Percentiles rank a stretch among this genome's conserved stretches.
These are phyloP conservation scores for Exophiala viscosa DNA, from an alignment of 2,329 filamentous ascomycete genomes.

Conservation along the genomic window DNA sequence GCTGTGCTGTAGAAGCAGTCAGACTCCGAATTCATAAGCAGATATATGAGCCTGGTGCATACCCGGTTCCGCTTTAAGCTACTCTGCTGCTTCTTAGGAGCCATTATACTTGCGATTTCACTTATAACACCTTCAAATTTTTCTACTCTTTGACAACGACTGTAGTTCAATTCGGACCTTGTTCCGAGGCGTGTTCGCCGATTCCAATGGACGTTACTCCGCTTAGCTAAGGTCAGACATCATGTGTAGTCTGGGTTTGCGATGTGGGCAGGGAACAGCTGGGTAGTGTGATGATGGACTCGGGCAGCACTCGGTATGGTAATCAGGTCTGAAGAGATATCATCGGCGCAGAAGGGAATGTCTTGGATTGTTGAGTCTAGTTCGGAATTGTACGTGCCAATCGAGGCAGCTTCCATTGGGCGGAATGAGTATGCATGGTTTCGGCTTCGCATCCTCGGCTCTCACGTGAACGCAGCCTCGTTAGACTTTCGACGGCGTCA, in stretches of 20 bases:
- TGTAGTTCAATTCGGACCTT: not conserved
- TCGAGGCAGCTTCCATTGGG: not conserved
- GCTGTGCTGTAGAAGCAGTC: conserved; percentile 54
- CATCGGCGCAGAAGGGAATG: too few relatives aligned
- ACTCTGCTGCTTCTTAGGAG: conserved; percentile 65
- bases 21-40: conserved; percentile 25
- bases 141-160: not conserved
- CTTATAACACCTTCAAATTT: not conserved
- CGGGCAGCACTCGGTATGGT: too few relatives aligned
- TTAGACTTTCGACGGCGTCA: not conserved
- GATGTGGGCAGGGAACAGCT: too few relatives aligned
- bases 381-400: too few relatives aligned
- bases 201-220: too few relatives aligned
- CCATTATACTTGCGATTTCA: conserved; percentile 33
- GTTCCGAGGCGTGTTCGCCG: not conserved
- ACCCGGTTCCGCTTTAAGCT: conserved; percentile 80
- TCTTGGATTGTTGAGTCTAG: too few relatives aligned
- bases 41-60: conserved; percentile 38
- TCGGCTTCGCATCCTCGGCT: too few relatives aligned
- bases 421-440: not conserved
- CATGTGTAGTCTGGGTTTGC: too few relatives aligned
- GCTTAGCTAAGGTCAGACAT: too few relatives aligned
- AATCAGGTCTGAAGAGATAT: too few relatives aligned
- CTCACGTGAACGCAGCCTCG: conserved; percentile 3
- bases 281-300: too few relatives aligned